Percentiles rank a stretch among this genome's conserved stretches.
phyloP scores from a whole-genome alignment of 2,329 filamentous ascomycete genomes.

The Penicillium rolfsii region DNA sequence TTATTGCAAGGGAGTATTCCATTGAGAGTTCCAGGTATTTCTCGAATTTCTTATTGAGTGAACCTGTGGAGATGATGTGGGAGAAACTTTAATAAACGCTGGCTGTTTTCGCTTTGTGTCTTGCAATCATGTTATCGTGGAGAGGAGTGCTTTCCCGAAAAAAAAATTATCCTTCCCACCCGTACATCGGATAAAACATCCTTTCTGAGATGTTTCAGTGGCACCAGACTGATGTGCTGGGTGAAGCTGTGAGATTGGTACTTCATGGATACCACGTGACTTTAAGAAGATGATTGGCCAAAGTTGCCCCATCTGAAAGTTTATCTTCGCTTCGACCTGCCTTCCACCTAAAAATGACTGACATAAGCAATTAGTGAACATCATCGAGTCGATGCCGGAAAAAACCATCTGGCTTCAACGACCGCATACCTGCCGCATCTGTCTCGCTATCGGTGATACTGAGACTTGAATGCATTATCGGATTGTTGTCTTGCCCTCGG shows the following conservation, averaged over 20 bases:
- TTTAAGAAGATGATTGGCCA: background rate
- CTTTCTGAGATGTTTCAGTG: no score
- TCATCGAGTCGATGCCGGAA: background rate
- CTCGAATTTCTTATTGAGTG: no score
- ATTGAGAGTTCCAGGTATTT: no score
- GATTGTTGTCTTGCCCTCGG: no score
- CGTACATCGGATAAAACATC: no score
- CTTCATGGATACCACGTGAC: background rate
- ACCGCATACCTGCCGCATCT: background rate
- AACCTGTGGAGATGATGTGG: background rate
- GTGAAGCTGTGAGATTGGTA: background rate
- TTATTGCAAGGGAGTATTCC: no score
- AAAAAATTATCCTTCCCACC: no score
- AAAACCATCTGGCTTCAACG: background rate
- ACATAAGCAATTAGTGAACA: background rate
- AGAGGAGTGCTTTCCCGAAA: background rate
- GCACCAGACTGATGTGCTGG: no score
- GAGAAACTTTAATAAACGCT: background rate
- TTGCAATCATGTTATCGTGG: background rate
- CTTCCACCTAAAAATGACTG: background rate
- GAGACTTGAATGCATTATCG: background rate
- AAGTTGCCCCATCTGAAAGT: background rate
- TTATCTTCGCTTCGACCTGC: constrained; percentile 2
- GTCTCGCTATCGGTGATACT: background rate
- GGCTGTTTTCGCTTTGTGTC: background rate